Conservation (phyloP, 192 early-diverging fungal genomes). For the Umbelopsis isabellina region DNA sequence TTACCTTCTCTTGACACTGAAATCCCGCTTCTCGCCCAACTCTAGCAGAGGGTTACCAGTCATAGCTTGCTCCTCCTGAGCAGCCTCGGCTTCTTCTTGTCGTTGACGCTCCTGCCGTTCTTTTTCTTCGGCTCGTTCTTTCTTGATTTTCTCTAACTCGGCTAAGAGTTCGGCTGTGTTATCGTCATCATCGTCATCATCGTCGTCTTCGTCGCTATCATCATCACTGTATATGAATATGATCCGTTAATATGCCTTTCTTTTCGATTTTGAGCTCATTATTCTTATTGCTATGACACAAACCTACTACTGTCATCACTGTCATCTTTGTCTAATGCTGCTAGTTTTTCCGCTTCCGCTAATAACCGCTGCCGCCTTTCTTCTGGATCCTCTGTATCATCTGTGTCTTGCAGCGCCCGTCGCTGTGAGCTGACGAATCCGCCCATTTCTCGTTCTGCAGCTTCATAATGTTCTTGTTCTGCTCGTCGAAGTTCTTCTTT, state of each 20-base stretch:
- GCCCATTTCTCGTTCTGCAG: slow-evolving; percentile 38
- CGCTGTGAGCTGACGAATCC: slow-evolving; percentile 20
- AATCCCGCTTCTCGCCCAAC: slow-evolving; percentile 57
- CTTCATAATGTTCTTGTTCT: slow-evolving; percentile 67
- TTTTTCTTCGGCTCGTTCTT: slow-evolving; percentile 90
- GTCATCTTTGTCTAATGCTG: slow-evolving; percentile 60
- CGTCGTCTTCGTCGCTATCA: slow-evolving; percentile 37
- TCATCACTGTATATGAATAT: not conserved
- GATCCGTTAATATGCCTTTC: no score
- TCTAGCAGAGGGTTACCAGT: slow-evolving; percentile 86
- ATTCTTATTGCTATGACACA: not conserved
- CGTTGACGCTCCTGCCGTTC: slow-evolving; percentile 66
- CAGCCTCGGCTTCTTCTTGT: slow-evolving; percentile 60
- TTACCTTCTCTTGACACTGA: slow-evolving; percentile 82
- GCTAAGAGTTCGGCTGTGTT: slow-evolving; percentile 83
- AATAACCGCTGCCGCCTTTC: slow-evolving; percentile 43
- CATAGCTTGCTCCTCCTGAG: slow-evolving; percentile 62
- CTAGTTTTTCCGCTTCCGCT: slow-evolving; percentile 52
- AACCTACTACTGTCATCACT: slow-evolving; percentile 53
- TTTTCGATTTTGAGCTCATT: no score
- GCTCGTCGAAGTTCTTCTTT: slow-evolving; percentile 67
- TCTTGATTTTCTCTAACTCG: slow-evolving; percentile 92
- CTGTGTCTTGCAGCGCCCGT: slow-evolving; percentile 23
- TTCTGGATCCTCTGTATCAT: slow-evolving; percentile 38
- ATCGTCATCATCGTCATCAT: slow-evolving; percentile 83